phyloP scores from a whole-genome alignment of 257 asterid species.

The Fraxinus pennsylvanica region DNA sequence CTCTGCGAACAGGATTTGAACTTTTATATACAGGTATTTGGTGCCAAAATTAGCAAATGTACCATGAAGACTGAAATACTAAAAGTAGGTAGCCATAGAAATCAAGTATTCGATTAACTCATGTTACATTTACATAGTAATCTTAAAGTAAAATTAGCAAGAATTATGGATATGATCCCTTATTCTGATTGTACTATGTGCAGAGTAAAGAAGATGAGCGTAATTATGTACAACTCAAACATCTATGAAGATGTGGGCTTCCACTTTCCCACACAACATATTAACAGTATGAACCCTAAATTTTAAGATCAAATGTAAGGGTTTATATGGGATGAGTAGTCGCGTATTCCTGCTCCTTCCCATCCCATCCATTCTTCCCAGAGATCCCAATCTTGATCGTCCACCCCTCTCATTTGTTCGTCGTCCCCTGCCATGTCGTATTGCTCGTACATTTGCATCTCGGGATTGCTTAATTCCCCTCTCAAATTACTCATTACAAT shows the following conservation, averaged over 20 bases:
- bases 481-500: constrained; percentile 40
- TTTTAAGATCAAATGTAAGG: constrained; percentile 58
- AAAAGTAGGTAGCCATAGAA: not conserved
- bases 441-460: not conserved
- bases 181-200: constrained; percentile 2
- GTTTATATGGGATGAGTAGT: constrained; percentile 76
- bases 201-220: not conserved
- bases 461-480: constrained; percentile 24
- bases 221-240: constrained; percentile 27
- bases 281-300: not conserved
- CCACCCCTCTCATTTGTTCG: constrained; percentile 53
- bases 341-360: constrained; percentile 95
- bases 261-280: not conserved
- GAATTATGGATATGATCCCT: constrained; percentile 21
- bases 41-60: not conserved
- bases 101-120: not conserved
- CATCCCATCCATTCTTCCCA: constrained; percentile 99
- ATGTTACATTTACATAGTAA: not conserved
- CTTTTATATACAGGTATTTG: not conserved
- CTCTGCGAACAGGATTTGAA: not conserved
- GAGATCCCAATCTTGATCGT: constrained; percentile 65
- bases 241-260: constrained; percentile 40
- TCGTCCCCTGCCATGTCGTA: constrained; percentile 26
- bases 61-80: not conserved
- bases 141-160: not conserved